Evolutionary conservation across 768 basidiomycete genomes (phyloP).

Genomic region (Lepiota brunneoincarnata): DNA sequence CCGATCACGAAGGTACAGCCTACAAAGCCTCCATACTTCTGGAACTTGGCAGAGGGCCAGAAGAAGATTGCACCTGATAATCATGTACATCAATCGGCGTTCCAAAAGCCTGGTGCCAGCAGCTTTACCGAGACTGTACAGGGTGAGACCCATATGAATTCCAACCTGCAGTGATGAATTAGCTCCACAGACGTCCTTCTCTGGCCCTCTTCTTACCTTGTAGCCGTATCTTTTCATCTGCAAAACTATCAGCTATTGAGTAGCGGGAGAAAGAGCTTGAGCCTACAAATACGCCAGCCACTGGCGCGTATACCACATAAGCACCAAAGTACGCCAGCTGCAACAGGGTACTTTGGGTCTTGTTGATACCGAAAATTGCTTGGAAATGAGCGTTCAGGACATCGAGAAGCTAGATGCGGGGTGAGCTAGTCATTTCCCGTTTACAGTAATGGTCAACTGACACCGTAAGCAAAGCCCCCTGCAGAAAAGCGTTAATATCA

Average conservation of each 20-base stretch:
- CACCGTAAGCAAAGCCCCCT: slow-evolving; percentile 72
- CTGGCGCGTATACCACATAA: slow-evolving; percentile 58
- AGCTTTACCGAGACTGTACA: slow-evolving; percentile 52
- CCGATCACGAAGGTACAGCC: slow-evolving; percentile 71
- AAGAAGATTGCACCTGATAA: slow-evolving; percentile 67
- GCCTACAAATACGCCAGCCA: slow-evolving; percentile 56
- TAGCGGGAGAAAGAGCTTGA: neutral
- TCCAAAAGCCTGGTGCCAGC: neutral
- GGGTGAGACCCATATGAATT: slow-evolving; percentile 56
- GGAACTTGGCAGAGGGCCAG: slow-evolving; percentile 72
- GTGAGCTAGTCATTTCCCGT: neutral
- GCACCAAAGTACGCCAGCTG: slow-evolving; percentile 76
- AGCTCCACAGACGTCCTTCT: neutral
- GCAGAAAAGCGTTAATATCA: neutral
- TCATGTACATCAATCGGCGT: neutral
- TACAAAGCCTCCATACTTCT: slow-evolving; percentile 70
- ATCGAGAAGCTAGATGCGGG: slow-evolving; percentile 51
- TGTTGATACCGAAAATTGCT: slow-evolving; percentile 60
- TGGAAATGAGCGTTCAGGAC: slow-evolving; percentile 76
- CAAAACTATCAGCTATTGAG: neutral
- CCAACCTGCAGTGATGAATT: slow-evolving; percentile 33
- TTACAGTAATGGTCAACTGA: slow-evolving; percentile 24
- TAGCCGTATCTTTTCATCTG: slow-evolving; percentile 66
- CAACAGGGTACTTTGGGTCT: slow-evolving; percentile 70
- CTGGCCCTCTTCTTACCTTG: slow-evolving; percentile 37